These are phyloP conservation scores for Castanospermum australe DNA, from an alignment of 306 rosid genomes.

Conservation along the genomic window DNA sequence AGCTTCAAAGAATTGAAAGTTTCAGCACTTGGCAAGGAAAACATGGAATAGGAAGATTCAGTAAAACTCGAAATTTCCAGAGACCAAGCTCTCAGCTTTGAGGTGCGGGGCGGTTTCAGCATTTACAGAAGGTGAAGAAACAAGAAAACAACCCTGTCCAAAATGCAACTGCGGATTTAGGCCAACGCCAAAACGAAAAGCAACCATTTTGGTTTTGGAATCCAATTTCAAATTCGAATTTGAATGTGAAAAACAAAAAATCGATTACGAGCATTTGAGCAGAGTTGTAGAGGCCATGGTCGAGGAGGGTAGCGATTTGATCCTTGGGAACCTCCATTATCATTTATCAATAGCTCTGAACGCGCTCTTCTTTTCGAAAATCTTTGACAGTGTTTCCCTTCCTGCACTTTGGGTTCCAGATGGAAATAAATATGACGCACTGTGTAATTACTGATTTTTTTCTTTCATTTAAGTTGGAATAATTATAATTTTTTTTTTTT, in stretches of 20 bases:
- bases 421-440: too few relatives aligned
- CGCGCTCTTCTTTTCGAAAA: too few relatives aligned
- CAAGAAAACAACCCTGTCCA: constrained; percentile 89
- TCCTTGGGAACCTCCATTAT: constrained; percentile 76
- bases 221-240: background rate
- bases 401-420: too few relatives aligned
- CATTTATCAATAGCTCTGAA: too few relatives aligned
- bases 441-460: too few relatives aligned
- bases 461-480: too few relatives aligned
- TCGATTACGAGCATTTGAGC: constrained; percentile 69
- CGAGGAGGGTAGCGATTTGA: constrained; percentile 63
- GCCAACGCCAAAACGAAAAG: background rate
- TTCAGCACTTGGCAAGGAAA: background rate
- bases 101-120: constrained; percentile 76
- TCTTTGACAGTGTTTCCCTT: too few relatives aligned
- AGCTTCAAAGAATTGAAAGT: background rate
- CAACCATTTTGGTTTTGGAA: background rate
- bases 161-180: constrained; percentile 2
- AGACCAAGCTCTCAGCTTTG: constrained; percentile 84
- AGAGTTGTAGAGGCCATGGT: constrained; percentile 67
- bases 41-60: background rate
- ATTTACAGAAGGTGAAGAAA: constrained; percentile 86
- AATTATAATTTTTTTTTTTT: too few relatives aligned
- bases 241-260: background rate
- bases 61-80: constrained; percentile 3